Percentiles rank a stretch among this genome's conserved stretches.
Evolutionary conservation across 441 rosid genomes (phyloP).

Genomic region (Melastoma candidum): DNA sequence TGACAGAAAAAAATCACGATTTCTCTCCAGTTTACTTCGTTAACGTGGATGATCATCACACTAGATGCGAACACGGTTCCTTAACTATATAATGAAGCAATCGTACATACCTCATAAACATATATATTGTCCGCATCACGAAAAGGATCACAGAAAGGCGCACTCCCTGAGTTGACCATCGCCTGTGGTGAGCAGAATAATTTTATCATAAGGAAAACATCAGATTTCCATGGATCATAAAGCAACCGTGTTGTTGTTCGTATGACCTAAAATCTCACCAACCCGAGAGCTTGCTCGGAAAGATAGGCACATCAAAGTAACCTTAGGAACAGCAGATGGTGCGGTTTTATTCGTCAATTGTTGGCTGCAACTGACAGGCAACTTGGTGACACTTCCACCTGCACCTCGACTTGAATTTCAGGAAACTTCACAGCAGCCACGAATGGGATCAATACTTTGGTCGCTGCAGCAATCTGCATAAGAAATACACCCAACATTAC

Average conservation of each 20-base stretch:
- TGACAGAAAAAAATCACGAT: background rate
- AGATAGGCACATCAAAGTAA: constrained; percentile 61
- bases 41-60: background rate
- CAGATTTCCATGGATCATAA: constrained; percentile 1
- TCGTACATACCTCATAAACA: constrained; percentile 61
- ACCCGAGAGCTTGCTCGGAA: constrained; percentile 86
- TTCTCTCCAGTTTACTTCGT: constrained; percentile 1
- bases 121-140: constrained; percentile 43
- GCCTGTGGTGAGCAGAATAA: constrained; percentile 31
- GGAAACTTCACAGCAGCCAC: constrained; percentile 61
- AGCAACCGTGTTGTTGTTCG: background rate
- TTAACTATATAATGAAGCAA: background rate
- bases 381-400: constrained; percentile 40
- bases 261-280: constrained; percentile 2
- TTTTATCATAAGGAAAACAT: constrained; percentile 4
- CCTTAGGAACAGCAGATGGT: constrained; percentile 31
- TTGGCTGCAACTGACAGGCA: constrained; percentile 36
- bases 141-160: constrained; percentile 52
- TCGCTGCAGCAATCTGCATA: constrained; percentile 61
- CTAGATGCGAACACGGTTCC: no score
- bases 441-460: constrained; percentile 55
- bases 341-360: constrained; percentile 20
- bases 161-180: constrained; percentile 77
- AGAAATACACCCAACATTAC: background rate
- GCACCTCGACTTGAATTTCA: constrained; percentile 34